Conservation (phyloP, 805 yeast species). For the Candida silvicultrix region DNA sequence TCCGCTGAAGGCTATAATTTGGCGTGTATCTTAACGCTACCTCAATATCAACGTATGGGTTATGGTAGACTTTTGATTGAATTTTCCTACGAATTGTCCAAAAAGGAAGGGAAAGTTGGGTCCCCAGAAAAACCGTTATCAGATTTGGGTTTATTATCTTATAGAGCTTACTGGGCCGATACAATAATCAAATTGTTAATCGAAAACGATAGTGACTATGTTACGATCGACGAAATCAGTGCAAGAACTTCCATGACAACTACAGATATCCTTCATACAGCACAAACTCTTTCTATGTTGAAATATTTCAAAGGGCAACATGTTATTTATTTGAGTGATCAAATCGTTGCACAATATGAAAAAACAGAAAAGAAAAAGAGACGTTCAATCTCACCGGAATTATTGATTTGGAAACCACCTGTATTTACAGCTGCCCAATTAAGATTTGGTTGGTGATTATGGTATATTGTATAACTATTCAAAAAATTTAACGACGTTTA, state of each 20-base stretch:
- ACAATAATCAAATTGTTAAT: conserved; percentile 69
- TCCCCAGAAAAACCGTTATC: conserved; percentile 97
- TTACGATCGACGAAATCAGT: conserved; percentile 88
- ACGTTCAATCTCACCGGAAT: conserved; percentile 67
- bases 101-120: conserved; percentile 84
- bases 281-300: conserved; percentile 84
- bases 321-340: conserved; percentile 78
- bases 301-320: conserved; percentile 95
- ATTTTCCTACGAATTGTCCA: conserved; percentile 86
- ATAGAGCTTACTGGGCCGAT: conserved; percentile 96
- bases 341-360: conserved; percentile 70
- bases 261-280: conserved; percentile 88
- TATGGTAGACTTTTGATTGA: conserved; percentile 89
- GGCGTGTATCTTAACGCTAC: conserved; percentile 93
- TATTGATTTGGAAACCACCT: conserved; percentile 90
- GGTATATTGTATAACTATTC: not conserved
- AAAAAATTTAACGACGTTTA: not conserved
- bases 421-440: conserved; percentile 90
- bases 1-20: conserved; percentile 92
- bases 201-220: conserved; percentile 43
- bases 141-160: conserved; percentile 87
- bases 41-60: conserved; percentile 95
- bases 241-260: conserved; percentile 90
- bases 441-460: conserved; percentile 81
- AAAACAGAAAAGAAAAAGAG: conserved; percentile 59